These are phyloP conservation scores for Cordyceps cateniannulata DNA, from an alignment of 2,329 filamentous ascomycete species.

Conservation along the genomic window DNA sequence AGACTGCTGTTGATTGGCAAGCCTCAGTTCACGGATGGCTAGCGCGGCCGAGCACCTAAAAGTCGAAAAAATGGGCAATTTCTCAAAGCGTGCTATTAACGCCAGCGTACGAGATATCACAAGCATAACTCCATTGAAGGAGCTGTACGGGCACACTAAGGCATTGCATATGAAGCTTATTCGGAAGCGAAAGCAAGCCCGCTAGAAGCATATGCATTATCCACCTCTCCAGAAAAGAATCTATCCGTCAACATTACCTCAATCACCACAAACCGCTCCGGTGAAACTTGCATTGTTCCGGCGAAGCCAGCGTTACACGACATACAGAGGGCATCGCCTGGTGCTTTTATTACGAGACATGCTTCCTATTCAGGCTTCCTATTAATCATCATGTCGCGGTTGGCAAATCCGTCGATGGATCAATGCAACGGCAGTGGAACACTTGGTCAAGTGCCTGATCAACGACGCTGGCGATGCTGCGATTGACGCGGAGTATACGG, in stretches of 20 bases:
- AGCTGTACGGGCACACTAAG: neutral
- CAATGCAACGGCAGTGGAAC: neutral
- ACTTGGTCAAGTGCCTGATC: neutral
- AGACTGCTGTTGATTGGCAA: neutral
- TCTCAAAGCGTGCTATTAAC: neutral
- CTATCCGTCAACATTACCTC: neutral
- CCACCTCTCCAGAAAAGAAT: neutral
- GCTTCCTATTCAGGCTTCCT: neutral
- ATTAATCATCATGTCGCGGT: neutral
- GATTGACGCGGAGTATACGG: neutral
- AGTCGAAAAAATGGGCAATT: neutral
- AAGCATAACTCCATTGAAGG: neutral
- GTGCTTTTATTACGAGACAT: neutral
- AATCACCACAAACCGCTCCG: neutral
- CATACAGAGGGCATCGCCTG: neutral
- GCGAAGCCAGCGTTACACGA: neutral
- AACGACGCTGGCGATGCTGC: neutral
- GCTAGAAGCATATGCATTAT: neutral
- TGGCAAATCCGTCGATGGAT: neutral
- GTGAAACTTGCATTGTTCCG: neutral
- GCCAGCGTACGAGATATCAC: neutral
- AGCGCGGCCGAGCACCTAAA: neutral
- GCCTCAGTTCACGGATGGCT: neutral
- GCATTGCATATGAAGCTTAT: neutral
- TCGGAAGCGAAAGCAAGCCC: neutral